Evolutionary conservation across 139 green algal genomes (phyloP).

Genomic region (Auxenochlorella pyrenoidosa): DNA sequence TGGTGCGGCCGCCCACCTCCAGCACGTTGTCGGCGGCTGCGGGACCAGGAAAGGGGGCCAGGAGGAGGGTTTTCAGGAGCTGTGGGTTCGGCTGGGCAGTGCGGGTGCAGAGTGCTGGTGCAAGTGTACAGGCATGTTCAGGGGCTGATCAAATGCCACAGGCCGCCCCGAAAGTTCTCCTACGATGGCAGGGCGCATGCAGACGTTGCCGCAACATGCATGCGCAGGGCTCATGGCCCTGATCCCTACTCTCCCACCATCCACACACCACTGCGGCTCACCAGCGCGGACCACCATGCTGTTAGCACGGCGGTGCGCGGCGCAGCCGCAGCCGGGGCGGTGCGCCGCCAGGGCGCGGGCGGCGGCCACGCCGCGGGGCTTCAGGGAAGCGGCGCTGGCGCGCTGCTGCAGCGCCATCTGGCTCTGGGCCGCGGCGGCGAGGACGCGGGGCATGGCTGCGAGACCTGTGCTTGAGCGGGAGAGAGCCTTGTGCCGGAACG

Average conservation of each 20-base stretch:
- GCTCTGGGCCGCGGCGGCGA: conserved; percentile 2
- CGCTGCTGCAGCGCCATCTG: conserved; percentile 1
- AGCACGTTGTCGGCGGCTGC: neutral
- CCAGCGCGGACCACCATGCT: neutral
- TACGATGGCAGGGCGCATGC: too few relatives aligned
- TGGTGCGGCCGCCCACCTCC: conserved; percentile 19
- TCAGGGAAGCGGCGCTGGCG: neutral
- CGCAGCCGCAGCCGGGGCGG: neutral
- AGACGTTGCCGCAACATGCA: too few relatives aligned
- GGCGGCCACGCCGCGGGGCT: neutral
- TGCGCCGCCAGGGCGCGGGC: neutral
- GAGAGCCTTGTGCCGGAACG: neutral
- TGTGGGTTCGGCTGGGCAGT: too few relatives aligned
- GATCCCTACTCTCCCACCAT: neutral
- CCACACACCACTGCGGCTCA: neutral
- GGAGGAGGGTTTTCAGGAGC: too few relatives aligned
- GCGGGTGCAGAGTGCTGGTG: too few relatives aligned
- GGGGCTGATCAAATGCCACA: too few relatives aligned
- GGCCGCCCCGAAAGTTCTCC: too few relatives aligned
- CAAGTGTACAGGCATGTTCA: too few relatives aligned
- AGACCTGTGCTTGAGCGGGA: neutral
- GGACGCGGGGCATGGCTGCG: neutral
- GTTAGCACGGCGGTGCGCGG: neutral
- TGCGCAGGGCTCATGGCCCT: neutral
- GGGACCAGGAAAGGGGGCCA: too few relatives aligned